phyloP scores from a whole-genome alignment of 78 protist genomes.

The Guillardia theta region DNA sequence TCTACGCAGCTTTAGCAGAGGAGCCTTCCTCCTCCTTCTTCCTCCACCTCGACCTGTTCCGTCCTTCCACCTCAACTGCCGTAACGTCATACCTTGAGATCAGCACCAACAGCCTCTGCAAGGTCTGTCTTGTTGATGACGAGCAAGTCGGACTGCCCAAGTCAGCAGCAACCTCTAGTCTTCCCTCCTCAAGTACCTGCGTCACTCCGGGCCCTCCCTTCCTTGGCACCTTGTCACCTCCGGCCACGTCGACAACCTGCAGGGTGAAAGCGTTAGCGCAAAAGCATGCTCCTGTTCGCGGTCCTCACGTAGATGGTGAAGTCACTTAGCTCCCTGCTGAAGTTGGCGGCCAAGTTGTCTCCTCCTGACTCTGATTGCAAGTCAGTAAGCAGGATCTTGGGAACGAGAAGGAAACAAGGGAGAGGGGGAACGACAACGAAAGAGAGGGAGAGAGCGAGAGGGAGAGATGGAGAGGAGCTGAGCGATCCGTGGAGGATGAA shows the following conservation, averaged over 20 bases:
- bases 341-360: conserved; percentile 68
- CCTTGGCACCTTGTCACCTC: conserved; percentile 65
- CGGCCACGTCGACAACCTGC: conserved; percentile 38
- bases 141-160: conserved; percentile 63
- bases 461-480: no score
- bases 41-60: no score
- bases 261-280: background rate
- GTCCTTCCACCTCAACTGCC: no score
- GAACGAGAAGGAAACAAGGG: no score
- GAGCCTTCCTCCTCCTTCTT: no score
- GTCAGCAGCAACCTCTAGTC: no score
- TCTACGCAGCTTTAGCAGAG: no score
- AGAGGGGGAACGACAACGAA: no score
- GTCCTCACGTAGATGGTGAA: conserved; percentile 55
- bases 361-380: conserved; percentile 64
- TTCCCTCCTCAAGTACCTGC: no score
- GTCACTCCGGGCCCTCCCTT: conserved; percentile 66
- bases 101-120: conserved; percentile 57
- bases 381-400: no score
- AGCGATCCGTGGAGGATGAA: no score
- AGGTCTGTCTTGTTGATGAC: conserved; percentile 59
- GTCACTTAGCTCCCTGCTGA: conserved; percentile 58
- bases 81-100: conserved; percentile 38
- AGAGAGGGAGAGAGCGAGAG: no score
- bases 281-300: background rate